A percentile compares a stretch with the other conserved stretches of the same genome.
Conservation (phyloP, 2,329 filamentous ascomycete genomes). For the Penicillium occitanis region DNA sequence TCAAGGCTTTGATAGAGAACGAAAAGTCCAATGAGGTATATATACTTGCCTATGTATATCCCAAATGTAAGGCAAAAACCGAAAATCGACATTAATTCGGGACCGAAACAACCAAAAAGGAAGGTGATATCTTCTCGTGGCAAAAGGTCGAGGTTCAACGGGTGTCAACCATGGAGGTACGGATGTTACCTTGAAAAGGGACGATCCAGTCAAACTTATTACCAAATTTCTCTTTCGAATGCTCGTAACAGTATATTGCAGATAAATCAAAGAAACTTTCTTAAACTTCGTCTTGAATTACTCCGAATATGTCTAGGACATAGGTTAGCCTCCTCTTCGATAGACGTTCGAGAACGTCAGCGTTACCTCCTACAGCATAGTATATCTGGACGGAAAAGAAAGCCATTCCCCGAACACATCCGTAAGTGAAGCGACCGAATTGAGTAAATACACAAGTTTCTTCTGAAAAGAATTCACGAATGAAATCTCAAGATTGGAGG, state of each 20-base stretch:
- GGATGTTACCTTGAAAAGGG: not conserved
- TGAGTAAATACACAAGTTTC: not conserved
- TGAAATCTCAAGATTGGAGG: not conserved
- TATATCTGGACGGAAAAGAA: not conserved
- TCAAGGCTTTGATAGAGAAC: not conserved
- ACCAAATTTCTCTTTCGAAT: not conserved
- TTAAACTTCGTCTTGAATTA: not conserved
- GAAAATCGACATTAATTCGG: not conserved
- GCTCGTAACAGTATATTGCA: too few species aligned
- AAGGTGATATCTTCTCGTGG: conserved; percentile 1
- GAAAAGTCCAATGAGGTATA: not conserved
- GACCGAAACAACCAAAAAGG: not conserved
- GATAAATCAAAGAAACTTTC: too few species aligned
- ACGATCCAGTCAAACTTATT: not conserved
- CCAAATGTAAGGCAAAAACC: not conserved
- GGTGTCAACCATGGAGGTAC: not conserved
- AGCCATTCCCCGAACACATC: not conserved
- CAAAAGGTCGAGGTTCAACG: not conserved
- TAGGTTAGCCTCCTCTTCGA: not conserved
- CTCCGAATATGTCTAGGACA: not conserved
- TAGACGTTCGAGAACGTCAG: not conserved
- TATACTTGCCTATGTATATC: not conserved
- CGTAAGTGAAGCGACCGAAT: not conserved
- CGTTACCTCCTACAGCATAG: not conserved
- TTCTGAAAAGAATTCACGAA: not conserved